Conservation (phyloP, 176 grass and related monocot genomes). For the Cenchrus fungigraminus region DNA sequence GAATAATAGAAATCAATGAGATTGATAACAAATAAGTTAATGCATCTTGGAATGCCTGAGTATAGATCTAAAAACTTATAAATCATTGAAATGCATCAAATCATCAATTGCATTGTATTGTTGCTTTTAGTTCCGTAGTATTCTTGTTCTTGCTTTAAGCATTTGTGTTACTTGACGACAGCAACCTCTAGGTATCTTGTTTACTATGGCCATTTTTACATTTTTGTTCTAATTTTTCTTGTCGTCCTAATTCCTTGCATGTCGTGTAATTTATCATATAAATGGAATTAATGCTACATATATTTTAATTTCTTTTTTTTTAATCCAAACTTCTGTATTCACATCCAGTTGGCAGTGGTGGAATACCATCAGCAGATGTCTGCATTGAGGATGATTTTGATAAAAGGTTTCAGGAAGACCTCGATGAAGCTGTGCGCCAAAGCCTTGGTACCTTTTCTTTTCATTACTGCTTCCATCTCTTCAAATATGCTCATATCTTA, state of each 20-base stretch:
- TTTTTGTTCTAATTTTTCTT: not conserved
- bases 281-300: not conserved
- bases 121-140: not conserved
- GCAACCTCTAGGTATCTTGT: slow-evolving; percentile 12
- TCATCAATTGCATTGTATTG: not conserved
- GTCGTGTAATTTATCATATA: not conserved
- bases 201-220: slow-evolving; percentile 10
- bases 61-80: not conserved
- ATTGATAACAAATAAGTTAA: slow-evolving; percentile 6
- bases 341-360: slow-evolving; percentile 57
- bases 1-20: not conserved
- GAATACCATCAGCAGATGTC: slow-evolving; percentile 45
- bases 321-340: slow-evolving; percentile 28
- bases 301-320: not conserved
- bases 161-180: not conserved
- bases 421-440: slow-evolving; percentile 83
- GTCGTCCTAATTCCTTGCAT: slow-evolving; percentile 3
- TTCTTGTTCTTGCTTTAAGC: not conserved
- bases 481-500: slow-evolving; percentile 8
- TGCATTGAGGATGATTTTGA: slow-evolving; percentile 65
- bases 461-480: not conserved
- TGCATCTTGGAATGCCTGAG: not conserved
- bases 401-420: slow-evolving; percentile 81
- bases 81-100: slow-evolving; percentile 20
- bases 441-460: slow-evolving; percentile 72